Conservation (phyloP, 2,329 filamentous ascomycete species). For the Botrytis galanthina region DNA sequence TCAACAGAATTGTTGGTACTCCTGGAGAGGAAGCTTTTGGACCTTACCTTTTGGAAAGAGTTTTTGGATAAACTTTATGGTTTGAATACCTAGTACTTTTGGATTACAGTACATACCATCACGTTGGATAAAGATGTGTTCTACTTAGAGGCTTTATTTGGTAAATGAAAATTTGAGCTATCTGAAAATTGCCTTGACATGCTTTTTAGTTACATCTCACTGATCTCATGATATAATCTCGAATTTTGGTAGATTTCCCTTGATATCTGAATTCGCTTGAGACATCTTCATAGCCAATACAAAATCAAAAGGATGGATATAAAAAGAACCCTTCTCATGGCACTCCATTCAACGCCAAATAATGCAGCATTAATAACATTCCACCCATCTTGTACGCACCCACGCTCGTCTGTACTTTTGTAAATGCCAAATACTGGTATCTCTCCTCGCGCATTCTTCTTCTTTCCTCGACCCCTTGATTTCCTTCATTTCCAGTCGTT, state of each 20-base stretch:
- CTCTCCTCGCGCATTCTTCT: neutral
- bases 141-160: neutral
- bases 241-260: neutral
- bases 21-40: conserved; percentile 69
- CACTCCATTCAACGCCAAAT: conserved; percentile 18
- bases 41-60: conserved; percentile 59
- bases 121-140: conserved; percentile 2
- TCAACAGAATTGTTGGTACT: conserved; percentile 69
- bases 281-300: neutral
- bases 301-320: neutral
- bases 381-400: neutral
- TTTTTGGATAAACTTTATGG: conserved; percentile 41
- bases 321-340: conserved; percentile 2
- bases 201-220: neutral
- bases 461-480: neutral
- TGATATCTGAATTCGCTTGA: neutral
- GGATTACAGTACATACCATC: conserved; percentile 12
- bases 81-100: neutral
- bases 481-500: neutral
- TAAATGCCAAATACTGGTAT: conserved; percentile 18
- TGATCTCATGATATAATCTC: neutral
- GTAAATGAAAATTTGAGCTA: neutral
- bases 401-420: neutral
- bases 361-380: conserved; percentile 10
- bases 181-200: neutral